Evolutionary conservation across 2,329 filamentous ascomycete genomes (phyloP), one percentile per base, ranked within the genome.

Genomic region (Ascochyta clinopodiicola): DNA sequence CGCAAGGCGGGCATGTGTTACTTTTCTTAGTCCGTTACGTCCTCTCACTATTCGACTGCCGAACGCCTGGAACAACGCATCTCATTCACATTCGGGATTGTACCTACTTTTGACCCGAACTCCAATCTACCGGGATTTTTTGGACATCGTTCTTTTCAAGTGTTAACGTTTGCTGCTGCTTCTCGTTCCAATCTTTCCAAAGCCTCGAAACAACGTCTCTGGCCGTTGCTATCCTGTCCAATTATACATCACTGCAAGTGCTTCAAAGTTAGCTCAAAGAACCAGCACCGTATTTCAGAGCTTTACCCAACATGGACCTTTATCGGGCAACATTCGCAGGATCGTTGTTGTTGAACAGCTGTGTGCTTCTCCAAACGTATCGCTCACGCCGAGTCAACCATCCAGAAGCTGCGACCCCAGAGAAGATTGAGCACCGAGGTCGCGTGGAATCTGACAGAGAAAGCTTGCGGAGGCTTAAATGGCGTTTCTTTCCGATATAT

Each of bases 401-500:
- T 17, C 39, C 56, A 8, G 53, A 61, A 8, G 24, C 55, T 8
- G 45, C 51, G 6, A 50, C 32, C 29, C 32, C 59, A 9, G 62
- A 69, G 32, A 69, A 70, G 45, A 51, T 62, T 21, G 64, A 70
- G 38, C 64, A 64, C 49, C 60, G 66, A 44, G 66, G 62, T 17
- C 62, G 66, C 32, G 52, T 58, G 31, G 64, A 69, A 10, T 61
- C 61, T 3, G 68, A 71, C 36, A 58, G 57, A 36, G 63, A 72
- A 36, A 67, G 70, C 34, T 62, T 75, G 24, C 61, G 59, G 29
- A 73, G 72, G 39, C 73, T 80, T 56, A 79, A 79, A 64, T 66
- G 63, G 51, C 62, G 69, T 15, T 80, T 79, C 68, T 77, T 80
- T 50, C 69, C 74, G n/a, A 78, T 78, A 7, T 81, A 80, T 46